Base-by-base conservation (phyloP, 345 rosid species). In the Populus tremula region DNA sequence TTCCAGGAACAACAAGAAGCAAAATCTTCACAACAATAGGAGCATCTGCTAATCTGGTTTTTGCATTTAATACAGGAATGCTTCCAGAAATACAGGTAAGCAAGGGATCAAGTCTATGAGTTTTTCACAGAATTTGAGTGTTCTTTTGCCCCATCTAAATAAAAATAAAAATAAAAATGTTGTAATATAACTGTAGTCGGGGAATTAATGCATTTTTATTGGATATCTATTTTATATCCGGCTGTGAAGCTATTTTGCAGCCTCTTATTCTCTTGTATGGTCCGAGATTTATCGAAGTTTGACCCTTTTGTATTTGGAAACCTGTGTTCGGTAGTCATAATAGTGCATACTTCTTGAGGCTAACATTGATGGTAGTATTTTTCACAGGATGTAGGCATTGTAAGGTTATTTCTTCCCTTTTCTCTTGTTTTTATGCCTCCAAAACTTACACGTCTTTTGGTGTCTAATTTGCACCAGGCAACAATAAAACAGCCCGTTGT, bases 61-160 rank as follows among this genome's bases (percentile, higher is more conserved):
- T 96, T 70, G 97, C 97, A 63, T 96, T 87, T 78, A 96, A 96
- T 77, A 93, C 99, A 1, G 99, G 99, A 72, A 96, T 96, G 99
- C 96, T 93, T 78, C 99, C 98, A 62, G 99, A 96, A 79, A 93
- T 96, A 77, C 92, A 89, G 88, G 92, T 89, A 79, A 2, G 54
- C n/a, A 20, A 31, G n/a, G 21, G 38, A 73, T 35, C 35, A 35
- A 62, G 72, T 29, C 27, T 23, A 17, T 12, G 17, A 59, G 68
- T 16, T 49, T 33, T 45, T 54, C 35, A 21, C 54, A 36, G 66
- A 67, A 67, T 41, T 25, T 73, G 36, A 9, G 45, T 18, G 17
- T 2, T 41, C 6, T 35, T 23, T 23, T 38, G 3, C 16, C 29
- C 5, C 25, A 31, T 43, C 13, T 20, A 47, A 45, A 45, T 63